Percentiles rank a stretch among this genome's conserved stretches.
These are phyloP conservation scores for Lentinula guzmanii DNA, from an alignment of 768 basidiomycete species.

Conservation along the genomic window DNA sequence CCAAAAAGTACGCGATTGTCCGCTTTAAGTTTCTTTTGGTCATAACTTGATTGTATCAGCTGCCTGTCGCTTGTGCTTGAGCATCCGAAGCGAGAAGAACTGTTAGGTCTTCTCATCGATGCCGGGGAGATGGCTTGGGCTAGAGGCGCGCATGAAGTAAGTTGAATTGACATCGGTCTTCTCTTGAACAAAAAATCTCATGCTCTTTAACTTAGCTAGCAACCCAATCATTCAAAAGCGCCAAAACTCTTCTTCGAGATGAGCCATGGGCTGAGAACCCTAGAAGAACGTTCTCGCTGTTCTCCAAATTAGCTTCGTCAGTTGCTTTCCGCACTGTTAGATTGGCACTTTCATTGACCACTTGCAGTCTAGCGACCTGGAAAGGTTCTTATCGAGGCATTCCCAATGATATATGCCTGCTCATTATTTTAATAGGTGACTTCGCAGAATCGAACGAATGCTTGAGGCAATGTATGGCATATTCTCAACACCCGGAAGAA, in stretches of 20 bases:
- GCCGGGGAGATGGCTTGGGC: slow-evolving; percentile 69
- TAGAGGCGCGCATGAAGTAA: slow-evolving; percentile 70
- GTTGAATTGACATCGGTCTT: not conserved
- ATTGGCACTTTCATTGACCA: not conserved
- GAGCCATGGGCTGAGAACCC: slow-evolving; percentile 47
- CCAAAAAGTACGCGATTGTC: slow-evolving; percentile 39
- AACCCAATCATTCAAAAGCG: slow-evolving; percentile 55
- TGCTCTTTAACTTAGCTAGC: slow-evolving; percentile 38
- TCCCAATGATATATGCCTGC: not conserved
- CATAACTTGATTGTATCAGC: slow-evolving; percentile 22
- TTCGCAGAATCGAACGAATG: slow-evolving; percentile 45
- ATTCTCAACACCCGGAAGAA: slow-evolving; percentile 45
- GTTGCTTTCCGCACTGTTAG: slow-evolving; percentile 17
- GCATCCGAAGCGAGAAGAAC: slow-evolving; percentile 54
- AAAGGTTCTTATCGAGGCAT: slow-evolving; percentile 33
- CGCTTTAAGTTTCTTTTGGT: not conserved
- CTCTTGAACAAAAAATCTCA: not conserved
- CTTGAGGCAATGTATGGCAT: slow-evolving; percentile 47
- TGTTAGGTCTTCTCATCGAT: slow-evolving; percentile 55
- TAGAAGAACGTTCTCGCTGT: slow-evolving; percentile 42
- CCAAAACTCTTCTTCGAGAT: slow-evolving; percentile 45
- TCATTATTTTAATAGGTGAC: slow-evolving; percentile 35
- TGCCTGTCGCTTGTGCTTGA: slow-evolving; percentile 58
- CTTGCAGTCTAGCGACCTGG: slow-evolving; percentile 53
- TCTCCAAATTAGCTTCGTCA: slow-evolving; percentile 57